Base-by-base conservation (phyloP, 495 filamentous ascomycete species). In the Achaetomiella virescens region DNA sequence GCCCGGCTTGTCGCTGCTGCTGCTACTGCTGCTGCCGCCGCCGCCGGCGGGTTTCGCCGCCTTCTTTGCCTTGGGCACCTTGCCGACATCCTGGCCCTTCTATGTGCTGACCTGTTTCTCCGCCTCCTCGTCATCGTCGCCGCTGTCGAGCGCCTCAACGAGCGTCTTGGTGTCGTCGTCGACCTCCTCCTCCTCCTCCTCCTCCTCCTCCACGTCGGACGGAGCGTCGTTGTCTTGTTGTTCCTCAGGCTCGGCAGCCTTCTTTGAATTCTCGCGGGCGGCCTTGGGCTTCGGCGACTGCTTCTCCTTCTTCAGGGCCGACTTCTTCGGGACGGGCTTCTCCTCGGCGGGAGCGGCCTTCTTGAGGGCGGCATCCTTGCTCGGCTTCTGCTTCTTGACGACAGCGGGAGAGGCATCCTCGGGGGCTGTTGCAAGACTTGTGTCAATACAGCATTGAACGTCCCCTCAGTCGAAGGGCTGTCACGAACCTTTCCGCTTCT, bases 61-160 rank as follows among this genome's bases (percentile, higher is more conserved):
- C 70, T 84, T 79, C 48, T 66, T 63, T 60, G 84, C 80, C 69
- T 86, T 83, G 51, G 81, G 81, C 48, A 75, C 65, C 53, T 84
- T 77, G 27, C 85, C 85, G 37, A 91, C 75, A 21, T 80, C 72
- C 43, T 83, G 75, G 33, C 80, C 77, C 58, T 79, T 62, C 52
- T 81, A 77, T 55, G 60, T 73, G 60, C 50, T 66, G 65, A 56
- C 38, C 43, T 59, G 75, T 80, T 58, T 80, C 74, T 43, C 79
- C n/a, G n/a, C n/a, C 79, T 68, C 68, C n/a, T 75, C 70, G 2
- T 76, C 65, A 41, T 88, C 86, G 42, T 84, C 81, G 57, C 84
- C 88, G 71, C 86, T 90, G 69, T 96, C 90, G 64, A 96, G 90
- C 18, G 87, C 61, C 77, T 85, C 64, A 84, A 84, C 56, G 83